These are phyloP conservation scores for Leucogyrophana mollusca DNA, from an alignment of 768 basidiomycete genomes.

Conservation along the genomic window DNA sequence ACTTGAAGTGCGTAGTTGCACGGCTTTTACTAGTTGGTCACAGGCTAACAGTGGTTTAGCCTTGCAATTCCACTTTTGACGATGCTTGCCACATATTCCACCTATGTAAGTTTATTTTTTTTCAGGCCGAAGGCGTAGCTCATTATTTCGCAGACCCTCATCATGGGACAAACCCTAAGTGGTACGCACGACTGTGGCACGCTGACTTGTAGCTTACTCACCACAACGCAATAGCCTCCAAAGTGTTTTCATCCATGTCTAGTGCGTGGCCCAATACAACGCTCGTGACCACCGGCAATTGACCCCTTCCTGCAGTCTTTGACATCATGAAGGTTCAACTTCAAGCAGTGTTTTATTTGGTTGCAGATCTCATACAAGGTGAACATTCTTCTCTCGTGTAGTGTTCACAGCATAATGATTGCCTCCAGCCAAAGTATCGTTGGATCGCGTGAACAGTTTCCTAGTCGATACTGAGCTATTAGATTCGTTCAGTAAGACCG, in stretches of 20 bases:
- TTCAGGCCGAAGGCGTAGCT: not conserved
- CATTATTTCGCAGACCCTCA: not conserved
- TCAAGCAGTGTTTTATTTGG: conserved; percentile 26
- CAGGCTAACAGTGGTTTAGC: conserved; percentile 27
- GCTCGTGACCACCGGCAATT: not conserved
- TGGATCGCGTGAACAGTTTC: conserved; percentile 54
- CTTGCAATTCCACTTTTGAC: conserved; percentile 59
- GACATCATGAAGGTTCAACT: conserved; percentile 54
- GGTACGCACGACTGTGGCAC: not conserved
- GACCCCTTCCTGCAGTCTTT: conserved; percentile 43
- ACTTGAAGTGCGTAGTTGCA: conserved; percentile 37
- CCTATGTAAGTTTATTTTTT: conserved; percentile 43
- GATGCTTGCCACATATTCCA: conserved; percentile 64
- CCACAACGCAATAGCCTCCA: conserved; percentile 22
- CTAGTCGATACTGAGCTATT: conserved; percentile 14
- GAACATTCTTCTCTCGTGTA: conserved; percentile 20
- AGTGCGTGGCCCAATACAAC: conserved; percentile 9
- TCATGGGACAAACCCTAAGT: not conserved
- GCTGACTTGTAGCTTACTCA: not conserved
- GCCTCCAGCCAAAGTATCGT: conserved; percentile 52
- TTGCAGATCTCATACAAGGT: conserved; percentile 24
- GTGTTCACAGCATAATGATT: conserved; percentile 19
- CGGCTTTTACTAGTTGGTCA: not conserved
- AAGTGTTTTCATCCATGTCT: conserved; percentile 35
- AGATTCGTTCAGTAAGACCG: not conserved